Evolutionary conservation across 2,329 filamentous ascomycete genomes (phyloP), one percentile per base, ranked within the genome.

Genomic region (Fusarium chuoi): DNA sequence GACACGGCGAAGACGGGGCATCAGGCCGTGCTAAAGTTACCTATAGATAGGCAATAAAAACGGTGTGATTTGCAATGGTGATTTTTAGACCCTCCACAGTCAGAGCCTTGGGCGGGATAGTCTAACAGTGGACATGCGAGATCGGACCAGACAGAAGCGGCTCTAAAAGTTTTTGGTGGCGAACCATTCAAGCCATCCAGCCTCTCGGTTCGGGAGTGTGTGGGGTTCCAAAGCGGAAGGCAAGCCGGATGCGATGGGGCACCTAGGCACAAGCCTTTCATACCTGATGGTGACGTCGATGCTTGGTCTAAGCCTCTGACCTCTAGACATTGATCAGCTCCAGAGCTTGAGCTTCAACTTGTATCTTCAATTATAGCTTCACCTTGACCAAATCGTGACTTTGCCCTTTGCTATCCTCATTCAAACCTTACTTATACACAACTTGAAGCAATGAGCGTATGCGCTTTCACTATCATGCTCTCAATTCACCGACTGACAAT

Each of bases 61-160:
- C 73, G 69, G 39, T 74, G 68, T 74, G 79, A 82, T 82, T 82
- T 77, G 77, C 79, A 81, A 81, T 80, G 76, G 71, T 41, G 28
- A 44, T 52, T 74, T 62, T 45, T 44, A 36, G 20, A 44, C 51
- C 55, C 46, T 63, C 49, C 56, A 58, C 41, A n/a, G 36, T 38
- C 51, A n/a, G 24, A 20, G 24, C 39, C 30, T 48, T 24, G 8
- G 33, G 35, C 38, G 24, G 41, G 36, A 41, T 22, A 30, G 30
- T 30, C 30, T 30, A 12, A 30, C 30, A 45, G 24, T 55, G 51
- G 42, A 51, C 28, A 72, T 72, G 74, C 74, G 74, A 76, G 64
- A 76, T 76, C 74, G 74, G 74, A 68, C 55, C 45, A 54, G 36
- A 35, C 26, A 45, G 42, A 54, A 36, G 70, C 48, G 61, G 70